A percentile compares a stretch with the other conserved stretches of the same genome.
Evolutionary conservation across 805 yeast genomes (phyloP).

Genomic region (Saccharomycopsis capsularis): DNA sequence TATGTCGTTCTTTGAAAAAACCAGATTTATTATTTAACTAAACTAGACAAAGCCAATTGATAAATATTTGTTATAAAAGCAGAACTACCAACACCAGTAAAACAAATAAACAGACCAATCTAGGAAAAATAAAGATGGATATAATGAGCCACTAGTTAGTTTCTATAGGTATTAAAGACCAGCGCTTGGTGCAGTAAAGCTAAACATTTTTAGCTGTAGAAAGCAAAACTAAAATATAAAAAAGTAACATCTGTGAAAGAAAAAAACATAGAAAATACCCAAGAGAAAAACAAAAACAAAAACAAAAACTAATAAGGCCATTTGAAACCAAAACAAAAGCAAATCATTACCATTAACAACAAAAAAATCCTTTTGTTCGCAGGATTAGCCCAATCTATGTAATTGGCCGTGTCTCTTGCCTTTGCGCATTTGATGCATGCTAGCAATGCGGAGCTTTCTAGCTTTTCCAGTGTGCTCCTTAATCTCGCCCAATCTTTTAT

Average conservation of each 20-base stretch:
- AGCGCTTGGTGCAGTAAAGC: not conserved
- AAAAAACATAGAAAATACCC: not conserved
- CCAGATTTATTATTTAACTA: no score
- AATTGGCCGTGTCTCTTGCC: no score
- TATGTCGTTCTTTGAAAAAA: no score
- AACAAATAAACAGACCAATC: no score
- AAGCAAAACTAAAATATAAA: not conserved
- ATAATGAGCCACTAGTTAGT: no score
- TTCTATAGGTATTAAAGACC: not conserved
- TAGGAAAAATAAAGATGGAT: no score
- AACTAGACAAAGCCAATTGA: no score
- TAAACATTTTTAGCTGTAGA: not conserved
- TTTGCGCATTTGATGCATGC: constrained; percentile 20
- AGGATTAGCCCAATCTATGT: no score
- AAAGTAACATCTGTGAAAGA: not conserved
- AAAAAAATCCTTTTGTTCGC: no score
- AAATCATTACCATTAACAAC: not conserved
- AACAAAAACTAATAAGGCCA: no score
- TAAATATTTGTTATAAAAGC: no score
- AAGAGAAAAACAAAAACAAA: not conserved
- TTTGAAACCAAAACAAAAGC: not conserved
- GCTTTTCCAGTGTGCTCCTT: constrained; percentile 39
- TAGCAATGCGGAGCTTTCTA: constrained; percentile 33
- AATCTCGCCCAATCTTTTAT: constrained; percentile 42
- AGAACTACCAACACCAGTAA: no score